These are phyloP conservation scores for Saccharomycopsis oosterbeekiorum DNA, from an alignment of 805 yeast species.

Conservation along the genomic window DNA sequence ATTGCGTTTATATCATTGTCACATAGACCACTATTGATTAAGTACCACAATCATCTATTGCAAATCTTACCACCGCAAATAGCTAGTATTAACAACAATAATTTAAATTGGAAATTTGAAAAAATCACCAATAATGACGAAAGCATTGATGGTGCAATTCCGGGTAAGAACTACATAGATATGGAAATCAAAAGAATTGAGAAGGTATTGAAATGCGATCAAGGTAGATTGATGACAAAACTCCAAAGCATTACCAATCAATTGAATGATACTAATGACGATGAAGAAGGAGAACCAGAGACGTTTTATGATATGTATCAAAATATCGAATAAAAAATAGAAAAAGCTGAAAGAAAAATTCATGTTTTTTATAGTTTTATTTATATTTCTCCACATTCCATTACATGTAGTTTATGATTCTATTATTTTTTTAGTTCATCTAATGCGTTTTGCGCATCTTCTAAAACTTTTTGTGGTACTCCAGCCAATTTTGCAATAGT, in stretches of 20 bases:
- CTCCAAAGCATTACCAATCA: neutral
- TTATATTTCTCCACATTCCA: neutral
- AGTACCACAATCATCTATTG: slow-evolving; percentile 71
- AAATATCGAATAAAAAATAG: neutral
- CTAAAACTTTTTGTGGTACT: slow-evolving; percentile 52
- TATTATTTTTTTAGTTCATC: neutral
- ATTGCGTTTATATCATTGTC: slow-evolving; percentile 75
- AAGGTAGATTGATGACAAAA: neutral
- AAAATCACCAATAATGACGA: neutral
- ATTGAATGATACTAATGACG: neutral
- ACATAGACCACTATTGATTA: slow-evolving; percentile 74
- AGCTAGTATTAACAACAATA: neutral
- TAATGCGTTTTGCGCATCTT: slow-evolving; percentile 34
- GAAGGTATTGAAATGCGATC: neutral
- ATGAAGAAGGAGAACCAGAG: neutral
- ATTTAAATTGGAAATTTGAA: neutral
- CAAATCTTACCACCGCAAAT: slow-evolving; percentile 38
- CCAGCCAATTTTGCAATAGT: slow-evolving; percentile 74
- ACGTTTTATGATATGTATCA: neutral
- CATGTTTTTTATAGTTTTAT: neutral
- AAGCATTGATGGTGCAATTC: neutral
- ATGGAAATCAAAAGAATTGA: neutral
- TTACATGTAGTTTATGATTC: neutral
- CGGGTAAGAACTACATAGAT: neutral
- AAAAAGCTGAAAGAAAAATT: neutral